Conservation (phyloP, 73 alveolate genomes). For the Paramecium sexaurelia region DNA sequence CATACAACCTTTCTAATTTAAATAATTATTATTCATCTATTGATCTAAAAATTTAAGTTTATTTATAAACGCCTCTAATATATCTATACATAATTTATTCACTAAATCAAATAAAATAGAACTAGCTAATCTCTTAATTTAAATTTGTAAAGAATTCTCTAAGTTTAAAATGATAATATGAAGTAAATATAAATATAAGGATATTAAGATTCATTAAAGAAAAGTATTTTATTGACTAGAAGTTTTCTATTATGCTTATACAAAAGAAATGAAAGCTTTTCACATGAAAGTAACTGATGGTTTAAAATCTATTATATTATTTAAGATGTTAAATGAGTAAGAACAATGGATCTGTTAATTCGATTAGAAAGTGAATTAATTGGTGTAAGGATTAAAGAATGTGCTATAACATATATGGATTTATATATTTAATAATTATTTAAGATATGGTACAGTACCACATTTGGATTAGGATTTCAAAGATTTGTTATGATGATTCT, state of each 20-base stretch:
- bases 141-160: no score
- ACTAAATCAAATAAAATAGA: no score
- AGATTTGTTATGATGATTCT: constrained; percentile 98
- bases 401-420: constrained; percentile 98
- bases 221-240: constrained; percentile 95
- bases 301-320: background rate
- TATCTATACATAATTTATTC: no score
- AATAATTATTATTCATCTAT: no score
- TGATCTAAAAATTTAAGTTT: no score
- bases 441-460: constrained; percentile 95
- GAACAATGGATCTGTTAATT: constrained; percentile 98
- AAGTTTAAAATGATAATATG: no score
- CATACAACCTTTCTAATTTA: background rate
- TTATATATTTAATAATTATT: constrained; percentile 45
- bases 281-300: constrained; percentile 91
- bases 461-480: constrained; percentile 99
- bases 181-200: constrained; percentile 96
- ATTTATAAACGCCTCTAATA: no score
- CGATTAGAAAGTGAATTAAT: constrained; percentile 99
- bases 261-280: constrained; percentile 98
- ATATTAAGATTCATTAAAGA: constrained; percentile 95
- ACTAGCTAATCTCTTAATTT: no score
- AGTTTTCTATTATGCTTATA: constrained; percentile 98
- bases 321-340: constrained; percentile 95
- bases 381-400: constrained; percentile 97